Base-by-base conservation (phyloP, 2,329 filamentous ascomycete genomes). In the Stachybotrys chlorohalonatus region DNA sequence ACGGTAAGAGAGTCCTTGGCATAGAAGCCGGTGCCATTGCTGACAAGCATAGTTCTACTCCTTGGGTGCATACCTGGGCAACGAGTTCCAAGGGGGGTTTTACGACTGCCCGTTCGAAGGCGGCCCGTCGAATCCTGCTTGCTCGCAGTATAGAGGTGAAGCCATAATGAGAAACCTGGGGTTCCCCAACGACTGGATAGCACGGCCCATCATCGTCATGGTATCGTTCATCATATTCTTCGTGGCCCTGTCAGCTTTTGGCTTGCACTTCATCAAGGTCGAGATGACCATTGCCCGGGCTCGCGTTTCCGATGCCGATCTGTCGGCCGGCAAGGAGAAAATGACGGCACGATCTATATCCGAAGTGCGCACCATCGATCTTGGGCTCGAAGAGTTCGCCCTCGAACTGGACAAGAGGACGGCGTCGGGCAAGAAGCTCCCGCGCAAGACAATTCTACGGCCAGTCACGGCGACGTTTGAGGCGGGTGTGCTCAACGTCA, bases 41-140 rank as follows among this genome's bases (percentile, higher is more conserved):
- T 70, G 49, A 69, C 53, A 0, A 6, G 13, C n/a, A 30, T 31
- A 83, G 78, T 87, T 83, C 64, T 91, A 90, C 62, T 80, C 79
- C 0, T 89, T 91, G 62, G 84, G 86, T 0, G 86, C 86, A 2
- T 77, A 90, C 7, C 82, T 77, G 49, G 82, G 81, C 2, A 92
- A 92, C 58, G 88, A 92, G 62, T 91, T 92, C 54, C 71, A 81
- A 24, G 83, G 80, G 9, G 81, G 78, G 51, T 88, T 91, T 59
- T 92, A 91, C 60, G 83, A 85, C 62, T 92, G 89, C 56, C 87
- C 87, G 0, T 73, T 77, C 7, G 73, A 78, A 3, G 80, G 83
- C 1, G 82, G 86, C n/a, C 73, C 75, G 4, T 73, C 75, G 1
- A 82, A 90, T 59, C 85, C 85, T 0, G 77, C 72, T 8, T 92